Percentiles rank a stretch among this genome's conserved stretches.
phyloP scores from a whole-genome alignment of 495 filamentous ascomycete species.

The Lophiotrema nucula region DNA sequence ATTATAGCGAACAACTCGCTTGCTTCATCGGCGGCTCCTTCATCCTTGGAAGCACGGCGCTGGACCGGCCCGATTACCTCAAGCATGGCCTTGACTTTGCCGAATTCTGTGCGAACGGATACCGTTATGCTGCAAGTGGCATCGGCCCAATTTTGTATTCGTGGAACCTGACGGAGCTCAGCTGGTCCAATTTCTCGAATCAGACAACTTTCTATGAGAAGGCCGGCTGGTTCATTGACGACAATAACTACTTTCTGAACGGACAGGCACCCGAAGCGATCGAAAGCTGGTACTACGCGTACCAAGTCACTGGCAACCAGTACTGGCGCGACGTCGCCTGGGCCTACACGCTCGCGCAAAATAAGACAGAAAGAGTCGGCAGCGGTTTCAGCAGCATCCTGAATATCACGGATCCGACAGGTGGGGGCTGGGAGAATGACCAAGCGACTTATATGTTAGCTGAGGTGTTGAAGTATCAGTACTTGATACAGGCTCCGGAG shows the following conservation, averaged over 20 bases:
- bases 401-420: slow-evolving; percentile 59
- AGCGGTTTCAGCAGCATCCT: slow-evolving; percentile 69
- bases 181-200: slow-evolving; percentile 59
- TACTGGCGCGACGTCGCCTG: slow-evolving; percentile 65
- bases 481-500: slow-evolving; percentile 61
- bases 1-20: slow-evolving; percentile 54
- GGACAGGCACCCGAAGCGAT: slow-evolving; percentile 79
- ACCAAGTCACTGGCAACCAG: slow-evolving; percentile 69
- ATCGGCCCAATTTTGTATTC: slow-evolving; percentile 78
- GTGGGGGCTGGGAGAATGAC: slow-evolving; percentile 53
- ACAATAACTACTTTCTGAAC: slow-evolving; percentile 60
- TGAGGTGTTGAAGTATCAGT: slow-evolving; percentile 84
- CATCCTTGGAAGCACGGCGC: slow-evolving; percentile 73
- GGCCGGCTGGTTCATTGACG: slow-evolving; percentile 21
- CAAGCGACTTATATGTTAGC: slow-evolving; percentile 90
- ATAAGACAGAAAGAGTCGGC: slow-evolving; percentile 58
- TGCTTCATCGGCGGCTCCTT: slow-evolving; percentile 91
- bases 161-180: slow-evolving; percentile 57
- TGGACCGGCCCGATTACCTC: slow-evolving; percentile 61
- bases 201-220: slow-evolving; percentile 61
- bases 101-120: slow-evolving; percentile 71
- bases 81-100: slow-evolving; percentile 75
- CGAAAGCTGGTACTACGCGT: slow-evolving; percentile 87
- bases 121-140: slow-evolving; percentile 61
- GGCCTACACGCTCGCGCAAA: slow-evolving; percentile 74